These are phyloP conservation scores for Cantharellus anzutake DNA, from an alignment of 768 basidiomycete species.

Conservation along the genomic window DNA sequence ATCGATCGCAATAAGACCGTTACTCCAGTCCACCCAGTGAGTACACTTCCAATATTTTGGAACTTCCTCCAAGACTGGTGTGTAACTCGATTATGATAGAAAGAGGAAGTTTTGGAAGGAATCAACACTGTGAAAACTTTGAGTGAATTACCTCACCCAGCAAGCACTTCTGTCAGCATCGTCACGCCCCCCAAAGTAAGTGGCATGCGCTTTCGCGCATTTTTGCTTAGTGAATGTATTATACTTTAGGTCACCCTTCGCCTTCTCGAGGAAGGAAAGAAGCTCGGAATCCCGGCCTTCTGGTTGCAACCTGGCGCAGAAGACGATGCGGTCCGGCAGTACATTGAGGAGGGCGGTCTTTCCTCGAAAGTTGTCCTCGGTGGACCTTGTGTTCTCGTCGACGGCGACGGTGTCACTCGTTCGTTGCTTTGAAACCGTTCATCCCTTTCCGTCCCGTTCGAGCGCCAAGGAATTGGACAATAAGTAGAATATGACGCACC, in stretches of 20 bases:
- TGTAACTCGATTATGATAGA: constrained; percentile 23
- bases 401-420: constrained; percentile 32
- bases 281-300: constrained; percentile 49
- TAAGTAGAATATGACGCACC: too few relatives aligned
- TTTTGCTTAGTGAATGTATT: neutral
- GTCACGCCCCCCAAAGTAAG: constrained; percentile 56
- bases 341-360: constrained; percentile 45
- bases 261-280: constrained; percentile 45
- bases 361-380: constrained; percentile 51
- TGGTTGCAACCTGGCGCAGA: constrained; percentile 88
- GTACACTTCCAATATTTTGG: constrained; percentile 10
- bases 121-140: constrained; percentile 35
- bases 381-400: constrained; percentile 65
- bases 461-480: too few relatives aligned
- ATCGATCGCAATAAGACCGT: constrained; percentile 35
- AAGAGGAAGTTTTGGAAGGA: constrained; percentile 50
- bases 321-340: constrained; percentile 40
- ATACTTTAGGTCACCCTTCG: constrained; percentile 44
- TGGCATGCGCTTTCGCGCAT: neutral
- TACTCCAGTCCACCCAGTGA: constrained; percentile 57
- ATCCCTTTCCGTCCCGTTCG: too few relatives aligned
- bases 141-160: constrained; percentile 35
- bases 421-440: neutral
- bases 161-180: constrained; percentile 55
- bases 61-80: neutral